Base-by-base conservation (phyloP, 495 filamentous ascomycete species). In the Parmelia sp. region DNA sequence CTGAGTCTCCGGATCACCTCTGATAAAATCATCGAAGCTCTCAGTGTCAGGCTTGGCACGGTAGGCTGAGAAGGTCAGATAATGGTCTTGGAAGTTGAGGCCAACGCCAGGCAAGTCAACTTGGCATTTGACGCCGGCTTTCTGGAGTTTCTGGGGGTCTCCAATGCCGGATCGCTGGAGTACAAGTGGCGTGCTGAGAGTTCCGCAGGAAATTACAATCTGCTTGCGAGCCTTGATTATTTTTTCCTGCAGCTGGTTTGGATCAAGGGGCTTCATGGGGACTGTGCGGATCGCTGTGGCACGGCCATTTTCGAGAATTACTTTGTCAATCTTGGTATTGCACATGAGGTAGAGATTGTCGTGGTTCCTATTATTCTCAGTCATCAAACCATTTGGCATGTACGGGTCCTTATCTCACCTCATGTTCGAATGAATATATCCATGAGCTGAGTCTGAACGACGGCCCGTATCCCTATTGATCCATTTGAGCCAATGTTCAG, bases 31-130 rank as follows among this genome's bases (percentile, higher is more conserved):
- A 71, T 91, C 90, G 68, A 92, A 94, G 3, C 83, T 85, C 69
- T 94, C 88, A 10, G 84, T 84, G 35, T 88, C 84, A 3, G 89
- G 89, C 77, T 91, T 91, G 37, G 89, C 89, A 44, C 89, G 78
- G 70, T 81, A 92, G 55, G 84, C 81, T 5, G 88, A 84, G 73
- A 92, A 91, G 3, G 87, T 90, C 39, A 94, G 82, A 71, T 94
- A 91, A 67, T 93, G 90, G 73, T 92, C 89, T 72, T 92, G 89
- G 82, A 91, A 92, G 74, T 92, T 92, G 37, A 86, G 79, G 62
- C 89, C 90, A 58, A 93, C 88, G 44, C 90, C 90, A 0, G 89
- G 89, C n/a, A 92, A 83, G 68, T 93, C 82, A 63, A 91, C 82
- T 21, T 89, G 75, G 23, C 88, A 88, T 76, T 87, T 77, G 62